Conservation (phyloP, 345 rosid species). For the Corchorus olitorius region DNA sequence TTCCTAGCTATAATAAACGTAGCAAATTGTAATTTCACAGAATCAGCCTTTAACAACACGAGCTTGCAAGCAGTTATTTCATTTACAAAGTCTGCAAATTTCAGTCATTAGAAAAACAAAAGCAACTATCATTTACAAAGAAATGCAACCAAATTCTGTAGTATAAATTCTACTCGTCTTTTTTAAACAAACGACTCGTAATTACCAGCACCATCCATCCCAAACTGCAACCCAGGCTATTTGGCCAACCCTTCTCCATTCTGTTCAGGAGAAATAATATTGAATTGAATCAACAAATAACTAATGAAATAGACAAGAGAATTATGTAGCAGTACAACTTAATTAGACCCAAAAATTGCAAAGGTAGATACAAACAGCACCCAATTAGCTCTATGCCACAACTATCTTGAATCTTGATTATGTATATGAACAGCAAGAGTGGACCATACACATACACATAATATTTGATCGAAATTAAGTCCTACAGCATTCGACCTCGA, state of each 20-base stretch:
- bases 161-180: background rate
- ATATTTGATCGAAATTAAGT: background rate
- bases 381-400: background rate
- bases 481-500: background rate
- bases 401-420: no score
- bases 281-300: background rate
- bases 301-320: no score
- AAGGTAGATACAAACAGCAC: background rate
- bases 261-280: background rate
- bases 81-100: constrained; percentile 13
- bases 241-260: background rate
- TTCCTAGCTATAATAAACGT: no score
- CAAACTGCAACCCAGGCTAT: constrained; percentile 1
- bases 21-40: no score
- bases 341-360: background rate
- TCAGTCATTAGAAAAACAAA: background rate
- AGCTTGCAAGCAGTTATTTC: background rate
- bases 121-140: constrained; percentile 7
- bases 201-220: background rate
- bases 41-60: background rate
- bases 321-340: background rate
- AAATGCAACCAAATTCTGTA: background rate
- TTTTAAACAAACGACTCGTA: background rate
- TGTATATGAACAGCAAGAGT: no score
- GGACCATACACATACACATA: background rate